Base-by-base conservation (phyloP, 2,329 filamentous ascomycete species). In the Monosporascus sp. region DNA sequence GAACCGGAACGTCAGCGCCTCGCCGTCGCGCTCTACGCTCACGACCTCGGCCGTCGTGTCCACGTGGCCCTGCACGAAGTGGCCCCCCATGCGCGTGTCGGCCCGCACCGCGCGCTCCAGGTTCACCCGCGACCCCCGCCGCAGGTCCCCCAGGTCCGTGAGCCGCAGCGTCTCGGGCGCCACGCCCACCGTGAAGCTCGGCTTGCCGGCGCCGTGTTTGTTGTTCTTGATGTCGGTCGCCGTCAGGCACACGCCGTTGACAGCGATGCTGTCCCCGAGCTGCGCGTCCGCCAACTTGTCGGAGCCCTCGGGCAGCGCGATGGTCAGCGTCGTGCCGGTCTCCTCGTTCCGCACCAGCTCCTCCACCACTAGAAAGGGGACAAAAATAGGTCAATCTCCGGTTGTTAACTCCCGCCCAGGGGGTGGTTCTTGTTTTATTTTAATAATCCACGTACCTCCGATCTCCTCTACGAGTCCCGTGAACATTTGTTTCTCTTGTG, bases 61-160 rank as follows among this genome's bases (percentile, higher is more conserved):
- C 56, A 99, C 93, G 71, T 99, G 94, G 41, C 94, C 94, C 74
- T 99, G 95, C 35, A 97, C 93, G 65, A 97, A 96, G 74, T 99
- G 94, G 0, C 94, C 94, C 47, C 95, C 94, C 90, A 99, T 97
- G 52, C 94, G 89, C 46, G 93, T 97, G 64, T 88, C 83, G 5
- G 91, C 90, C 18, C 88, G 87, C 51, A 99, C 92, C 3, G 94
- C 93, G 17, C 94, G 86, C 77, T 99, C 94, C 50, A 99, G 86
- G 72, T 99, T 99, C 60, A 97, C 92, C 22, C 76, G 77, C 56
- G 85, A 88, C 43, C 77, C 77, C 56, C 82, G 69, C 48, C 74
- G 72, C 50, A 99, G 79, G 20, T 77, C 77, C 57, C 92, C 93
- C n/a, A 99, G 84, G 74, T 97, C 96, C 55, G 95, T 99, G 54